Percentiles rank a stretch among this genome's conserved stretches.
Conservation (phyloP, 768 basidiomycete genomes). For the Tulasnella sp. region DNA sequence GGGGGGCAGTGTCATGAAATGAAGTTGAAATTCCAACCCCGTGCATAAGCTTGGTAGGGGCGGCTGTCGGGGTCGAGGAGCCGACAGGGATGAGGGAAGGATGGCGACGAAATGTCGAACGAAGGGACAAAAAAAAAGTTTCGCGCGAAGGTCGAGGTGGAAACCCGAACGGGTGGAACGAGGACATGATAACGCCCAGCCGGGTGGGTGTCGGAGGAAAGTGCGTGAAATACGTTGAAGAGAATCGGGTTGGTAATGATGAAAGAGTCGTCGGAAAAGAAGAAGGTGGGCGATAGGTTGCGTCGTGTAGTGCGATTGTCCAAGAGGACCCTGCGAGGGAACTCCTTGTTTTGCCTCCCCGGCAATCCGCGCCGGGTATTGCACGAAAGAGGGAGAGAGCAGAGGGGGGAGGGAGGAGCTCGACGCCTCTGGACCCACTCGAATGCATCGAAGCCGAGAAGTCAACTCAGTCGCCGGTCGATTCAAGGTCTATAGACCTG, state of each 20-base stretch:
- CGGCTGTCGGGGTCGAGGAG: neutral
- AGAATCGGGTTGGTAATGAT: neutral
- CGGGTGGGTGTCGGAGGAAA: slow-evolving; percentile 1
- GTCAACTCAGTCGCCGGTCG: slow-evolving; percentile 7
- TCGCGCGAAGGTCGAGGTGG: neutral
- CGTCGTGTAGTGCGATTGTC: neutral
- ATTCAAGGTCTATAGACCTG: neutral
- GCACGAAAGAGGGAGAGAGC: neutral
- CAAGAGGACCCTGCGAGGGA: neutral
- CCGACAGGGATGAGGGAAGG: neutral
- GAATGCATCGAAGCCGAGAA: neutral
- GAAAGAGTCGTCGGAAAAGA: too few relatives aligned
- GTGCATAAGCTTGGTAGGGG: neutral
- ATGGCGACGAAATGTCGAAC: neutral
- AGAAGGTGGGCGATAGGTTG: neutral
- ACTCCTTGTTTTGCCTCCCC: neutral
- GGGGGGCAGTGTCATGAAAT: too few relatives aligned
- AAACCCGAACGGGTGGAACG: neutral
- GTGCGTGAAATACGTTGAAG: neutral
- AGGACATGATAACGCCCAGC: neutral
- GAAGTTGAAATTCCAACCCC: neutral
- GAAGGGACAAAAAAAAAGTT: neutral
- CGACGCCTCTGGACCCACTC: neutral
- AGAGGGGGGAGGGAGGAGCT: neutral
- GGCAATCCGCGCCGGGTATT: neutral